Evolutionary conservation across 2,329 filamentous ascomycete species (phyloP).

Genomic region (Beauveria bassiana): DNA sequence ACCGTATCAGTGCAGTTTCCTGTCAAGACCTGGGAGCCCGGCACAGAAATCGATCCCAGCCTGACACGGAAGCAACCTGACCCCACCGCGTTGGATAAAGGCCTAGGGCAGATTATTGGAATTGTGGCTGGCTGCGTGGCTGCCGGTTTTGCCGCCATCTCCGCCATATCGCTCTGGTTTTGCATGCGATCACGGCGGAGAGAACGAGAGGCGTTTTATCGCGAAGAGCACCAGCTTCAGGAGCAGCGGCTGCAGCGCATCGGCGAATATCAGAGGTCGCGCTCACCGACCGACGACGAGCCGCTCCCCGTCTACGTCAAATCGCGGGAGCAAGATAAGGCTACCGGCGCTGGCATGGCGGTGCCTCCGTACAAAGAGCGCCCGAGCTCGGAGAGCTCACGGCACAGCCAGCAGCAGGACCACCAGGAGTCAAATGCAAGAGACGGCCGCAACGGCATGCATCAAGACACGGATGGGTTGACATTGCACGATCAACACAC

Average conservation of each 20-base stretch:
- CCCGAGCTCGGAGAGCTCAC: slow-evolving; percentile 5
- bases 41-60: slow-evolving; percentile 5
- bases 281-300: slow-evolving; percentile 3
- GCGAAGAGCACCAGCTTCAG: slow-evolving; percentile 7
- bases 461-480: background rate
- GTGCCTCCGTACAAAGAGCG: slow-evolving; percentile 10
- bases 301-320: slow-evolving; percentile 6
- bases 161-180: background rate
- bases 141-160: background rate
- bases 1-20: background rate
- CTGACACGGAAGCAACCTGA: background rate
- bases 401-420: background rate
- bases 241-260: slow-evolving; percentile 3
- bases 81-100: background rate
- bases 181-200: background rate
- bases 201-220: background rate
- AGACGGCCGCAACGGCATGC: background rate
- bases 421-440: background rate
- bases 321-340: slow-evolving; percentile 1
- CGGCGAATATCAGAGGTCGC: slow-evolving; percentile 5
- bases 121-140: slow-evolving; percentile 9
- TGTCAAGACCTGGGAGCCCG: slow-evolving; percentile 9
- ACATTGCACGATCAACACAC: background rate
- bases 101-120: slow-evolving; percentile 6
- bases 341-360: background rate